Percentiles rank a stretch among this genome's conserved stretches.
Conservation (phyloP, 495 filamentous ascomycete genomes). For the Cercophora samala region DNA sequence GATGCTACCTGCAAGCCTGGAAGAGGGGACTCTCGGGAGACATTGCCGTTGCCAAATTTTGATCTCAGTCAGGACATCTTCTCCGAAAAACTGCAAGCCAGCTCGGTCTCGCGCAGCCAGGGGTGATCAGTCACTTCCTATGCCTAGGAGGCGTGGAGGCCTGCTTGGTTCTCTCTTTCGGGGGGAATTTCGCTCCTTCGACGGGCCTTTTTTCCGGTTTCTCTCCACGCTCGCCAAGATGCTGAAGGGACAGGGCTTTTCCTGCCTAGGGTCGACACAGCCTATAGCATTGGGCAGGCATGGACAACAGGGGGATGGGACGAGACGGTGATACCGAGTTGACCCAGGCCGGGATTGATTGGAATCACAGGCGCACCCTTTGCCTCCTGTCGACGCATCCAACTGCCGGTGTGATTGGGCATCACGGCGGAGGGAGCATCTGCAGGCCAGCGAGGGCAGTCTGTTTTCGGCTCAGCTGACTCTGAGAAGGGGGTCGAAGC, state of each 20-base stretch:
- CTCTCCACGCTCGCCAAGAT: not conserved
- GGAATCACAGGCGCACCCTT: not conserved
- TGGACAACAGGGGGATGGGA: not conserved
- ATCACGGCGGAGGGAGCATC: not conserved
- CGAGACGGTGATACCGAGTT: not conserved
- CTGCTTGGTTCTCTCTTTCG: too few relatives aligned
- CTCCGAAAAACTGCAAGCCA: not conserved
- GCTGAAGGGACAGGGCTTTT: not conserved
- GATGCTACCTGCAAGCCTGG: not conserved
- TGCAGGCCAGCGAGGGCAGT: not conserved
- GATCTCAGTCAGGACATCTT: not conserved
- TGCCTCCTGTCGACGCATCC: not conserved
- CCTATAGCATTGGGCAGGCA: slow-evolving; percentile 1
- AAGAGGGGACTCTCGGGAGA: not conserved
- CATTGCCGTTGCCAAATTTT: not conserved
- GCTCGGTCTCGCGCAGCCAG: not conserved
- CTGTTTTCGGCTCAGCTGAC: not conserved
- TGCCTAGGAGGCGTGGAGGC: not conserved
- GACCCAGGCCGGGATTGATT: not conserved
- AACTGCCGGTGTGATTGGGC: not conserved
- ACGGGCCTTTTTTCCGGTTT: not conserved
- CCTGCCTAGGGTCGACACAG: not conserved
- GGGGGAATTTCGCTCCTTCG: not conserved
- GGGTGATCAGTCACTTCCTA: not conserved
- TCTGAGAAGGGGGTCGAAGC: not conserved